Evolutionary conservation across 208 protist genomes (phyloP).

Genomic region (Acanthamoeba royreba): DNA sequence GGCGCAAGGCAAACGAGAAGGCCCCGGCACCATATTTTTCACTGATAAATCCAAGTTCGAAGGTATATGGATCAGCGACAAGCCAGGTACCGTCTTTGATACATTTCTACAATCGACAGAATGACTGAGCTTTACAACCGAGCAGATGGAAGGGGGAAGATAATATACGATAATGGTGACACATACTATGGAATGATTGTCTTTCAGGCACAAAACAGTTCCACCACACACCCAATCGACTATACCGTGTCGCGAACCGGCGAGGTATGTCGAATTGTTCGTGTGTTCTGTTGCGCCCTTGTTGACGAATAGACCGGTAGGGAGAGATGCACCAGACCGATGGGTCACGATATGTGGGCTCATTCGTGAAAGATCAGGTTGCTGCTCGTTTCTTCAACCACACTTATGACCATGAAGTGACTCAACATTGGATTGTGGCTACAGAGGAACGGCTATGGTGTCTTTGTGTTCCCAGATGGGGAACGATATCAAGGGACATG

Average conservation of each 20-base stretch:
- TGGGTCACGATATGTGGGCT: neutral
- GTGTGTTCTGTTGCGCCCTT: too few relatives aligned
- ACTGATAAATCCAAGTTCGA: neutral
- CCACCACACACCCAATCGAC: neutral
- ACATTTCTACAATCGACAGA: too few relatives aligned
- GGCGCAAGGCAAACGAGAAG: neutral
- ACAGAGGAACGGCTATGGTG: neutral
- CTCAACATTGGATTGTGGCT: too few relatives aligned
- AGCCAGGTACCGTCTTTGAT: neutral
- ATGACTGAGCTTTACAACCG: neutral
- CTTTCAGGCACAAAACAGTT: neutral
- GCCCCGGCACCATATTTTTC: neutral
- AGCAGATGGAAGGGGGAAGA: neutral
- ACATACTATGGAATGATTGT: neutral
- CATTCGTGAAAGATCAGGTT: neutral
- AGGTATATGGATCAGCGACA: neutral
- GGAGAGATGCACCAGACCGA: neutral
- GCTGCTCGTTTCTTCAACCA: too few relatives aligned
- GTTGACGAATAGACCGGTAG: neutral
- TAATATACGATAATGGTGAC: neutral
- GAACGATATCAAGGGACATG: neutral
- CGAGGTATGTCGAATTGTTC: neutral
- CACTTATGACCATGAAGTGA: too few relatives aligned
- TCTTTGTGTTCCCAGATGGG: neutral
- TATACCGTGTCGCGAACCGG: neutral